Percentiles rank a stretch among this genome's conserved stretches.
Conservation (phyloP, 139 green algal genomes). For the Dunaliella sp. region DNA sequence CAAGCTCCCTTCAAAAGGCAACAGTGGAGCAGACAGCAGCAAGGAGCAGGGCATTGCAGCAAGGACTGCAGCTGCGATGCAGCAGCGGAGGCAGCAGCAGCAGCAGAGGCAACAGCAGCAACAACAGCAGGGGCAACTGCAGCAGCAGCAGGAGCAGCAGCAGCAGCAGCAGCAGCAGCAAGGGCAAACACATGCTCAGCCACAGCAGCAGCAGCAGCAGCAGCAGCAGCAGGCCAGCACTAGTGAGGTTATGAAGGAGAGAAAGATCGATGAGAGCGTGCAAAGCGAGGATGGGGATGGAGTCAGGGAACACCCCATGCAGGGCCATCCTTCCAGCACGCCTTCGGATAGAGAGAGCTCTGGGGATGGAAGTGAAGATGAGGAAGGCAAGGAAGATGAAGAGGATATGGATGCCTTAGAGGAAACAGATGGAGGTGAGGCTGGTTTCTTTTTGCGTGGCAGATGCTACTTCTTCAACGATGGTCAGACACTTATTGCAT, state of each 20-base stretch:
- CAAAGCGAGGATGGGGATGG: too few species aligned
- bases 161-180: slow-evolving; percentile 1
- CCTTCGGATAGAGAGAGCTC: too few species aligned
- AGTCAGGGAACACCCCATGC: too few species aligned
- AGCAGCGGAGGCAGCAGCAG: slow-evolving; percentile 10
- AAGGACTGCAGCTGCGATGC: not conserved
- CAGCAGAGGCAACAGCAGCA: slow-evolving; percentile 12
- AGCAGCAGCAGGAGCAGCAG: not conserved
- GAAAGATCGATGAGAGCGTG: too few species aligned
- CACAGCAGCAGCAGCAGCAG: slow-evolving; percentile 7
- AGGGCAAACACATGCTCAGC: too few species aligned
- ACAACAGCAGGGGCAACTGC: not conserved
- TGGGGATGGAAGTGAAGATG: not conserved
- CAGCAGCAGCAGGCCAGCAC: too few species aligned
- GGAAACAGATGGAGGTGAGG: too few species aligned
- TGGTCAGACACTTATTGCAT: too few species aligned
- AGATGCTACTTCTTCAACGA: too few species aligned
- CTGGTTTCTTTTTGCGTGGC: too few species aligned
- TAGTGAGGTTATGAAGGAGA: too few species aligned
- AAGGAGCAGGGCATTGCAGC: not conserved
- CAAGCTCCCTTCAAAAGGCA: slow-evolving; percentile 10
- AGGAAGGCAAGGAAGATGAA: not conserved
- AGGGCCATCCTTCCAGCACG: too few species aligned
- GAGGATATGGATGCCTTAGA: not conserved
- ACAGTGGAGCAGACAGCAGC: not conserved